Evolutionary conservation across 768 basidiomycete genomes (phyloP).

Genomic region (Baorangia bicolor): DNA sequence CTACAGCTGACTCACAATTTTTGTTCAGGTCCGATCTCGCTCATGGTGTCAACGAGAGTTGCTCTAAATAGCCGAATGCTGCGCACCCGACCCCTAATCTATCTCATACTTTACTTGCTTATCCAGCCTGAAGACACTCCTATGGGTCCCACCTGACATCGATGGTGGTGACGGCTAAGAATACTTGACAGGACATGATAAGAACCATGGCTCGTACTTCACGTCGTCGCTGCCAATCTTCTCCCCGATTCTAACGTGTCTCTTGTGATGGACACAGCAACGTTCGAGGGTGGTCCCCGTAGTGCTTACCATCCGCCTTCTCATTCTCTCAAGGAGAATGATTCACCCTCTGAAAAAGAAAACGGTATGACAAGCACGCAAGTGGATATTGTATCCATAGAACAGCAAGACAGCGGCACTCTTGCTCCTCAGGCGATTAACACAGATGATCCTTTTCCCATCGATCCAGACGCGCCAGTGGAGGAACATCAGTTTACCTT

Average conservation of each 20-base stretch:
- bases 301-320: background rate
- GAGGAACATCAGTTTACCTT: background rate
- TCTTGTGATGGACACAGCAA: conserved; percentile 1
- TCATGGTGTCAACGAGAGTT: background rate
- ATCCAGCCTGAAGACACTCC: background rate
- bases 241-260: background rate
- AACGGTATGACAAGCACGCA: background rate
- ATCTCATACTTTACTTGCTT: background rate
- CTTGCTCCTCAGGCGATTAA: background rate
- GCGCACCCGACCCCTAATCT: background rate
- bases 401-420: conserved; percentile 1
- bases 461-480: background rate
- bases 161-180: background rate
- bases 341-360: conserved; percentile 4
- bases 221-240: background rate
- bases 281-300: background rate
- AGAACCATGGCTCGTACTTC: background rate
- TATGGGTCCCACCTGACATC: background rate
- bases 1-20: background rate
- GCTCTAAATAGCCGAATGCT: background rate
- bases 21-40: background rate
- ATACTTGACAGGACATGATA: background rate
- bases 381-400: conserved; percentile 3
- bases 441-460: conserved; percentile 1
- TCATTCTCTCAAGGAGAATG: background rate